These are phyloP conservation scores for Penicillium argentinense DNA, from an alignment of 495 filamentous ascomycete species.

Conservation along the genomic window DNA sequence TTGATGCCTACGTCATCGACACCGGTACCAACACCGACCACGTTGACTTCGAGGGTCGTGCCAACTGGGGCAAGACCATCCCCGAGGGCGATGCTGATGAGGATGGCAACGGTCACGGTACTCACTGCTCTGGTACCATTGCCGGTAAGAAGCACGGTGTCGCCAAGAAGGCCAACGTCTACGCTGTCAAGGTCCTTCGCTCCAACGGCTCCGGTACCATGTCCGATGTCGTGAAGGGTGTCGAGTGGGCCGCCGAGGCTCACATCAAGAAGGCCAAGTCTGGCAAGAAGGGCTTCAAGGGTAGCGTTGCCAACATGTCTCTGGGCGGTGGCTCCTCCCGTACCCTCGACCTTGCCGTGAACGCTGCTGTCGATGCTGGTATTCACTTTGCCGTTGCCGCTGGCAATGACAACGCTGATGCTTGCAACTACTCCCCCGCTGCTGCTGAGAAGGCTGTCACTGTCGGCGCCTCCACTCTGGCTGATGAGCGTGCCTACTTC, in stretches of 20 bases:
- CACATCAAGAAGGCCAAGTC: conserved; percentile 72
- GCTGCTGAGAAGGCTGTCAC: conserved; percentile 91
- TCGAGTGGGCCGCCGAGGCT: conserved; percentile 85
- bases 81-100: conserved; percentile 77
- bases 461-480: conserved; percentile 90
- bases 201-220: conserved; percentile 98
- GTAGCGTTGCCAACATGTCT: conserved; percentile 98
- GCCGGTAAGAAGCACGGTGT: conserved; percentile 99
- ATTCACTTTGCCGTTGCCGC: conserved; percentile 97
- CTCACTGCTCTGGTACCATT: conserved; percentile 98
- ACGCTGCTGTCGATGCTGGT: conserved; percentile 86
- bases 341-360: conserved; percentile 87
- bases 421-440: conserved; percentile 99
- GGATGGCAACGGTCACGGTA: conserved; percentile 98
- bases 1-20: conserved; percentile 98
- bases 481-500: conserved; percentile 98
- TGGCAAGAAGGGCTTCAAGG: conserved; percentile 97
- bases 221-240: conserved; percentile 97
- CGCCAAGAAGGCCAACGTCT: conserved; percentile 95
- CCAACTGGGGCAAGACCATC: conserved; percentile 95
- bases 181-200: conserved; percentile 95
- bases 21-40: conserved; percentile 93
- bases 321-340: conserved; percentile 94
- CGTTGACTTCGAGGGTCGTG: conserved; percentile 96
- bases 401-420: conserved; percentile 97